Percentiles rank a stretch among this genome's conserved stretches.
Evolutionary conservation across 345 rosid species (phyloP).

Genomic region (Gossypioides kirkii): DNA sequence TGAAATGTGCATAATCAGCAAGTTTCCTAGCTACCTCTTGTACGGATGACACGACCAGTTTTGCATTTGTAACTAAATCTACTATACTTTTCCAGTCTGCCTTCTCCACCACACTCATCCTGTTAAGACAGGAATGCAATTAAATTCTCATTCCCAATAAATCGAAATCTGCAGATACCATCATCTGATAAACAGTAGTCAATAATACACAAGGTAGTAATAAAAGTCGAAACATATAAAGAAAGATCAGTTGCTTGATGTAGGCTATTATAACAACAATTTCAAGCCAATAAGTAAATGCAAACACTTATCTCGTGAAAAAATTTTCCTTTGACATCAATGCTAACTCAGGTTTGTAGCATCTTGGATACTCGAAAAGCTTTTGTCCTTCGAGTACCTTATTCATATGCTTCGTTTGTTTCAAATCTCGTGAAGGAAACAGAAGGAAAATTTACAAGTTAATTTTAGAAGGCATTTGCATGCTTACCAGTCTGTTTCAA

Average conservation of each 20-base stretch:
- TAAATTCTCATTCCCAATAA: neutral
- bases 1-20: constrained; percentile 64
- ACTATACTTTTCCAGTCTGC: constrained; percentile 79
- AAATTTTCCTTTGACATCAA: neutral
- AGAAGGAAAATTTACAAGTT: neutral
- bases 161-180: neutral
- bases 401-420: neutral
- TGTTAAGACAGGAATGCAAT: constrained; percentile 22
- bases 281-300: neutral
- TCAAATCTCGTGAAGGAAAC: neutral
- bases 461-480: neutral
- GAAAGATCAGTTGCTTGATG: neutral
- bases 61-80: constrained; percentile 80
- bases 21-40: constrained; percentile 88
- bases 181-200: neutral
- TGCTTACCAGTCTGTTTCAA: constrained; percentile 80
- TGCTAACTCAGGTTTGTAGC: neutral
- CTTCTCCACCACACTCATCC: constrained; percentile 79
- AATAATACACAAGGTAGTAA: neutral
- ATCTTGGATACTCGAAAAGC: neutral
- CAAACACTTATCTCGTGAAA: neutral
- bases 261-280: neutral
- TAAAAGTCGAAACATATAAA: neutral
- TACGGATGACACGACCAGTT: constrained; percentile 72
- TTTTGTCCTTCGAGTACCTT: neutral